Evolutionary conservation across 163 green algal species (phyloP).

Genomic region (Coccomyxa subellipsoidea): DNA sequence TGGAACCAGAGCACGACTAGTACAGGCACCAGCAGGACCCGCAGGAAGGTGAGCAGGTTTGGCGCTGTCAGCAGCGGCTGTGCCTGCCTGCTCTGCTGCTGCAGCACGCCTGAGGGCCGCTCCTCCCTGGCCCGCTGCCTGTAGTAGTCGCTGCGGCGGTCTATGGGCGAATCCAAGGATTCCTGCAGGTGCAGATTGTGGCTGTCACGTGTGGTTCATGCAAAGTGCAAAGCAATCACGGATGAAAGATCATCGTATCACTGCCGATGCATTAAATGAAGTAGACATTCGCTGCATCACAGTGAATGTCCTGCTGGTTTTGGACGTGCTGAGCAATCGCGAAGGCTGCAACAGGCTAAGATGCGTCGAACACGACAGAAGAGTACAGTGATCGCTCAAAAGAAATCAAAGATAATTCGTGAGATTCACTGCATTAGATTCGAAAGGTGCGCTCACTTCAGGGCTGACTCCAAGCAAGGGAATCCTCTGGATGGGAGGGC

Average conservation of each 20-base stretch:
- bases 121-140: constrained; percentile 42
- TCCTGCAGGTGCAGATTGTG: constrained; percentile 41
- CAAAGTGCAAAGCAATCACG: no score
- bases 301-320: no score
- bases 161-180: constrained; percentile 61
- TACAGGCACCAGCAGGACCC: constrained; percentile 66
- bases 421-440: no score
- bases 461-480: background rate
- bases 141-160: constrained; percentile 69
- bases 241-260: no score
- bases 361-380: no score
- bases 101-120: background rate
- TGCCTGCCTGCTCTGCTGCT: background rate
- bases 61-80: constrained; percentile 64
- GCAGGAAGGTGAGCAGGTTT: constrained; percentile 70
- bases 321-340: no score
- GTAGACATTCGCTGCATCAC: no score
- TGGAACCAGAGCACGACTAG: constrained; percentile 56
- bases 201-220: background rate
- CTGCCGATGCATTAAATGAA: no score
- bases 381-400: no score
- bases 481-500: background rate
- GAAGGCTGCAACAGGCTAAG: no score
- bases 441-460: background rate
- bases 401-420: no score